Evolutionary conservation across 2,329 filamentous ascomycete species (phyloP).

Genomic region (Hypoxylon rubiginosum): DNA sequence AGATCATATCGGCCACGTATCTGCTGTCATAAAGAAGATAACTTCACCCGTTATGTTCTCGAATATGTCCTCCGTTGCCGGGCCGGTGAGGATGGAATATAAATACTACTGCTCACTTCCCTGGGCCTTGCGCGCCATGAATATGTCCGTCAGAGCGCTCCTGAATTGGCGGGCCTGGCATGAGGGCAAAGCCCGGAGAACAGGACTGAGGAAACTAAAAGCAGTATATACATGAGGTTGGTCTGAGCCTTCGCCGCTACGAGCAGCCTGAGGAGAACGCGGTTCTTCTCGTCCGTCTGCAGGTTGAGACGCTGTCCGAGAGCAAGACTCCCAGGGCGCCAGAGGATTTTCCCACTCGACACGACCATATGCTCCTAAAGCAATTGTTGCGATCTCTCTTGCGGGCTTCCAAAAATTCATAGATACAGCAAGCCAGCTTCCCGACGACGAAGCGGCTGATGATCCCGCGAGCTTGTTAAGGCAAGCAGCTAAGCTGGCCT

Average conservation of each 20-base stretch:
- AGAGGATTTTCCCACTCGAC: not conserved
- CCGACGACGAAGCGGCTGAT: not conserved
- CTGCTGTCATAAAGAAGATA: not conserved
- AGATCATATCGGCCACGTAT: not conserved
- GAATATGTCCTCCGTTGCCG: not conserved
- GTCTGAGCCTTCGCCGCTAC: not conserved
- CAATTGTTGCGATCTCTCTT: not conserved
- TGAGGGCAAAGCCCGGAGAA: not conserved
- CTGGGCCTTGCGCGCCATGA: not conserved
- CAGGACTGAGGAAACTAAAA: not conserved
- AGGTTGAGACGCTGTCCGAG: not conserved
- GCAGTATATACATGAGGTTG: not conserved
- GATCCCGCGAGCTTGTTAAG: not conserved
- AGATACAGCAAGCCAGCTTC: not conserved
- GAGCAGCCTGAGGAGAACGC: not conserved
- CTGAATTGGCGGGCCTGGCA: not conserved
- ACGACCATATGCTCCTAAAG: not conserved
- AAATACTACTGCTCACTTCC: not conserved
- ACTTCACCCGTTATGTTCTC: slow-evolving; percentile 1
- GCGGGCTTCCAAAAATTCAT: not conserved
- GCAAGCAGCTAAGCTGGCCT: not conserved
- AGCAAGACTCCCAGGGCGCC: slow-evolving; percentile 1
- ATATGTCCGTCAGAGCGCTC: not conserved
- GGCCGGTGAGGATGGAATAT: not conserved
- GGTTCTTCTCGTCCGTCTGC: slow-evolving; percentile 2